Evolutionary conservation across 306 rosid genomes (phyloP).

Genomic region (Vachellia collinsii): DNA sequence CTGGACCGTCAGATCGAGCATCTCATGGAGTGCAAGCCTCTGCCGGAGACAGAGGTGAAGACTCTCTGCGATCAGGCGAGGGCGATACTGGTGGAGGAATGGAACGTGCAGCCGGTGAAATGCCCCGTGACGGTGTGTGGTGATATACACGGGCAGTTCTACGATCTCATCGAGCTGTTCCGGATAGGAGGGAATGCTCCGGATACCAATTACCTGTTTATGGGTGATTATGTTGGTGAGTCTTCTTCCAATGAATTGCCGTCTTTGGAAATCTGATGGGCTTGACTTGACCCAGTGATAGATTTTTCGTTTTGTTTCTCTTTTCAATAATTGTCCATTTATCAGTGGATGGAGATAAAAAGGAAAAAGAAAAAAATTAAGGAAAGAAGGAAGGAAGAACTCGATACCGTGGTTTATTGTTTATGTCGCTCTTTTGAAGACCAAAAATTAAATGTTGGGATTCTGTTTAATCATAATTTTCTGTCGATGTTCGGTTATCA

Average conservation of each 20-base stretch:
- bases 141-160: constrained; percentile 95
- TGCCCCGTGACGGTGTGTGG: constrained; percentile 98
- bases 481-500: background rate
- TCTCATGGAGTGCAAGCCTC: constrained; percentile 95
- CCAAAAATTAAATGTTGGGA: background rate
- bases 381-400: background rate
- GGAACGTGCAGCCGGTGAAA: constrained; percentile 99
- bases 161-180: constrained; percentile 97
- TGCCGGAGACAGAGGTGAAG: constrained; percentile 92
- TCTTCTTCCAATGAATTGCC: background rate
- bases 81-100: constrained; percentile 92
- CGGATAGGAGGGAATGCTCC: constrained; percentile 96
- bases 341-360: background rate
- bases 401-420: background rate
- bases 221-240: constrained; percentile 99
- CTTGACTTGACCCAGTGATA: background rate
- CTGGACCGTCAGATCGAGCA: constrained; percentile 99
- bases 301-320: background rate
- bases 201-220: constrained; percentile 90
- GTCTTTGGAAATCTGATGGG: background rate
- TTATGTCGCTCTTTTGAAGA: background rate
- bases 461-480: background rate
- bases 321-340: constrained; percentile 14
- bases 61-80: constrained; percentile 91
- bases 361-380: too few relatives aligned